These are phyloP conservation scores for Magnolia officinalis DNA, from an alignment of 164 flowering plant species.

Conservation along the genomic window DNA sequence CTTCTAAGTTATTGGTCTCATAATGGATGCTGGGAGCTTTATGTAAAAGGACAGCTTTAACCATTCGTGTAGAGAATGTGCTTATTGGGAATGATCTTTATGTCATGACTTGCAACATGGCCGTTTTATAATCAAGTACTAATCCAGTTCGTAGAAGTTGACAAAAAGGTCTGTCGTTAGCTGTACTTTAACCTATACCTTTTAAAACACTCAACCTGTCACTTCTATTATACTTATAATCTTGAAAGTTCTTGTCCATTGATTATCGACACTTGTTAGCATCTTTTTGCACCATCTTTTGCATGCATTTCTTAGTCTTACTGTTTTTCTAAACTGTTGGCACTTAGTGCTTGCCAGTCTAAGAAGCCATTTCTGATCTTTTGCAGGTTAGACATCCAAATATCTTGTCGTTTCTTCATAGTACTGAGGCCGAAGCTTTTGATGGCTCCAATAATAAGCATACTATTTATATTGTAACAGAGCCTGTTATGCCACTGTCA, in stretches of 20 bases:
- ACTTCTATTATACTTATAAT: background rate
- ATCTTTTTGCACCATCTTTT: background rate
- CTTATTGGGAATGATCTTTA: too few relatives aligned
- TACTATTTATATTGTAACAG: conserved; percentile 92
- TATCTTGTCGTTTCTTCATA: conserved; percentile 89
- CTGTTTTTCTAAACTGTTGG: background rate
- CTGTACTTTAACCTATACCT: background rate
- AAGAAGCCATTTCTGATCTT: conserved; percentile 8
- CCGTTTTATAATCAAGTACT: background rate
- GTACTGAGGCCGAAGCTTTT: conserved; percentile 74
- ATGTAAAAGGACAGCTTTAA: too few relatives aligned
- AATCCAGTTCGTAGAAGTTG: background rate
- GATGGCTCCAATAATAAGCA: conserved; percentile 70
- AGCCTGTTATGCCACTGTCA: conserved; percentile 91
- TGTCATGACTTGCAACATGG: too few relatives aligned
- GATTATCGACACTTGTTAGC: background rate
- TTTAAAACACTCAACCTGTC: background rate
- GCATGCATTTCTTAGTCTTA: background rate
- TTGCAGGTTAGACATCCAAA: conserved; percentile 98
- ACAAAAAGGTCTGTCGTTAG: background rate
- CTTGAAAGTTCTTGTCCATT: background rate
- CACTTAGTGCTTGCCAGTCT: background rate
- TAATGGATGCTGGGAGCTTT: too few relatives aligned
- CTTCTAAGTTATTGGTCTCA: too few relatives aligned
- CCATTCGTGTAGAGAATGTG: too few relatives aligned